phyloP scores from a whole-genome alignment of 768 basidiomycete species.

The Fomitopsis pulvina region DNA sequence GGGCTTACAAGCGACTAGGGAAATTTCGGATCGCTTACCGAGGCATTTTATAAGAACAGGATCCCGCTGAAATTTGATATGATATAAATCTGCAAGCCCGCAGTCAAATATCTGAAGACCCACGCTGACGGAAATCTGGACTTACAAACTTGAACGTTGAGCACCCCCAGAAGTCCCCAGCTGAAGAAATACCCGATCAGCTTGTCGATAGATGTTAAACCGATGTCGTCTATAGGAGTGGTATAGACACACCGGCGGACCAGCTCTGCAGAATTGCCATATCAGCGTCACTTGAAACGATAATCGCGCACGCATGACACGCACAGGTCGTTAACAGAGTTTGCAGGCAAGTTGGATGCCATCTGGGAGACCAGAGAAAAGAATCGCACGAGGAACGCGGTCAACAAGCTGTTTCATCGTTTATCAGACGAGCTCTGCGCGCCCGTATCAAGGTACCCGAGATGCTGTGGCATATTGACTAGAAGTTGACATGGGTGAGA shows the following conservation, averaged over 20 bases:
- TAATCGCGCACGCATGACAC: background rate
- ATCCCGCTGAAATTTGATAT: slow-evolving; percentile 3
- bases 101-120: background rate
- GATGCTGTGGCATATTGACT: no score
- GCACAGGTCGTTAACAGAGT: background rate
- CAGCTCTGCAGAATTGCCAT: background rate
- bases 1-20: background rate
- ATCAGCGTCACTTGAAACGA: background rate
- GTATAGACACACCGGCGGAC: background rate
- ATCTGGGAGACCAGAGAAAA: background rate
- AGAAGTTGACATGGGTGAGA: background rate
- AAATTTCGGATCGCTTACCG: slow-evolving; percentile 1
- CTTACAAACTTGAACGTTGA: slow-evolving; percentile 3
- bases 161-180: slow-evolving; percentile 1
- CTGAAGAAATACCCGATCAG: slow-evolving; percentile 4
- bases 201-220: background rate
- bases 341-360: background rate
- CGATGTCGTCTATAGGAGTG: background rate
- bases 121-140: background rate
- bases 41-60: background rate
- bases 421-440: background rate
- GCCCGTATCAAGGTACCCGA: background rate
- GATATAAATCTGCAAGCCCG: slow-evolving; percentile 1
- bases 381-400: background rate
- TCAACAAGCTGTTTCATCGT: background rate